Evolutionary conservation across 176 grass and related monocot genomes (phyloP).

Genomic region (Lolium rigidum): DNA sequence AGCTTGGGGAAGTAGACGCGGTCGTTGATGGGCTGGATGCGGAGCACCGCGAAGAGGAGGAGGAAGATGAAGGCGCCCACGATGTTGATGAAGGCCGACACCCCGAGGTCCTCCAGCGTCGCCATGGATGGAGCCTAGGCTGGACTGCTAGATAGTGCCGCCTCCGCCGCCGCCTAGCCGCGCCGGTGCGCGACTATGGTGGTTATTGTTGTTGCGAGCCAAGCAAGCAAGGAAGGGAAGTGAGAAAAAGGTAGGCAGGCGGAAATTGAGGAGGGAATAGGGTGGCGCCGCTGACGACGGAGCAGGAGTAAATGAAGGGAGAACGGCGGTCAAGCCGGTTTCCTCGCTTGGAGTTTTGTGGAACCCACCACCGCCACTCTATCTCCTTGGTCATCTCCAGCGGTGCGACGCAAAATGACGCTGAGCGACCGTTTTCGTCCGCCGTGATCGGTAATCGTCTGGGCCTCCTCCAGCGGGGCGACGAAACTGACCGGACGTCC

Average conservation of each 20-base stretch:
- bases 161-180: background rate
- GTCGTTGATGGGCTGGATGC: constrained; percentile 96
- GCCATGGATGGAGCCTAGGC: constrained; percentile 52
- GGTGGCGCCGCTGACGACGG: background rate
- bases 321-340: constrained; percentile 19
- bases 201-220: background rate
- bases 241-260: background rate
- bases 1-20: constrained; percentile 97
- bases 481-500: too few relatives aligned
- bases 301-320: background rate
- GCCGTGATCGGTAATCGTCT: too few relatives aligned
- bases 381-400: too few relatives aligned
- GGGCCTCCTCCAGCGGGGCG: too few relatives aligned
- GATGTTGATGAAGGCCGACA: constrained; percentile 98
- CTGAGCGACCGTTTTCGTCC: too few relatives aligned
- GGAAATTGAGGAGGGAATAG: constrained; percentile 2
- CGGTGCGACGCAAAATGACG: too few relatives aligned
- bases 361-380: background rate
- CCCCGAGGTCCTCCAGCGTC: constrained; percentile 80
- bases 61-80: constrained; percentile 80
- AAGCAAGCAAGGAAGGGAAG: background rate
- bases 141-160: background rate
- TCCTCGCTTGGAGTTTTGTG: constrained; percentile 15
- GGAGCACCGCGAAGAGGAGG: constrained; percentile 81
- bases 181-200: background rate